Conservation (phyloP, 1,284 basidiomycete species). For the Tilletia indica region DNA sequence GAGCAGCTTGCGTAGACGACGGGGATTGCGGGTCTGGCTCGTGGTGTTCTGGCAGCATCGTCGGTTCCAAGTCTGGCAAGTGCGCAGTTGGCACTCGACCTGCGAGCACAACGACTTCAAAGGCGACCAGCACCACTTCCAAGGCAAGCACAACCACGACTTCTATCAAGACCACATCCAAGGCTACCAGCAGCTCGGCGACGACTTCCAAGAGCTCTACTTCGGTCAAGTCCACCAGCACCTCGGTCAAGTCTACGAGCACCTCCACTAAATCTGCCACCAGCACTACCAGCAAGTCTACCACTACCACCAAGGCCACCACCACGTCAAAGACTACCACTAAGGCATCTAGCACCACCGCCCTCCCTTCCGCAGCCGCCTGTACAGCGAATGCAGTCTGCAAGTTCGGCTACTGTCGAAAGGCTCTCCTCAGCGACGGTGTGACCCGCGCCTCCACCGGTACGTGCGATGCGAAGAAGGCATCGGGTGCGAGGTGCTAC, state of each 20-base stretch:
- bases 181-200: background rate
- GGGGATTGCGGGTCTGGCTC: background rate
- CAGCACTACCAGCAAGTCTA: slow-evolving; percentile 1
- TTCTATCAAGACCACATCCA: background rate
- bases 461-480: slow-evolving; percentile 11
- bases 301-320: background rate
- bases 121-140: background rate
- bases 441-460: background rate
- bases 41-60: background rate
- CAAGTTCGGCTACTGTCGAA: slow-evolving; percentile 3
- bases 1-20: background rate
- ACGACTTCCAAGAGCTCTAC: background rate
- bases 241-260: background rate
- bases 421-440: slow-evolving; percentile 10
- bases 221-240: background rate
- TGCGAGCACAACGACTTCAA: background rate
- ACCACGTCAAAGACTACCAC: background rate
- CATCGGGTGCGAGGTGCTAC: slow-evolving; percentile 2
- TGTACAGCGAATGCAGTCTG: background rate
- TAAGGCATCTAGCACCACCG: background rate
- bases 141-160: background rate
- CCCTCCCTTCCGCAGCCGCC: slow-evolving; percentile 5
- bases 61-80: background rate
- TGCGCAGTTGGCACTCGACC: background rate
- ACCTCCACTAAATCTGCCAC: slow-evolving; percentile 2